Percentiles rank a stretch among this genome's conserved stretches.
Evolutionary conservation across 1,284 basidiomycete species (phyloP).

Genomic region (Sphagnurus paluster): DNA sequence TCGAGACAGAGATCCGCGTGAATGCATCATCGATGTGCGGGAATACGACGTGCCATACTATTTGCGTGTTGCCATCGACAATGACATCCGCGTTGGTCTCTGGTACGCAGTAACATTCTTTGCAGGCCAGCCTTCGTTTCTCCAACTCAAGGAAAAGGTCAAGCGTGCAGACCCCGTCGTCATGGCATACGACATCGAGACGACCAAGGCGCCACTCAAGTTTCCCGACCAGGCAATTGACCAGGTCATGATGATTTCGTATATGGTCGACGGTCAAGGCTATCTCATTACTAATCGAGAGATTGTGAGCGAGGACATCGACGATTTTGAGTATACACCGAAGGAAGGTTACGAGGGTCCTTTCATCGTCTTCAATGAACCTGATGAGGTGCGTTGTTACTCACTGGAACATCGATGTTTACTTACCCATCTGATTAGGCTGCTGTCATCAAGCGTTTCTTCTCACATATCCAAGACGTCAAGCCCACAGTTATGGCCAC

Average conservation of each 20-base stretch:
- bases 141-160: constrained; percentile 79
- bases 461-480: constrained; percentile 90
- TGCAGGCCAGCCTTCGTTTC: constrained; percentile 80
- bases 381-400: constrained; percentile 71
- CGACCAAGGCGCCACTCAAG: constrained; percentile 97
- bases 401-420: neutral
- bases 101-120: constrained; percentile 93
- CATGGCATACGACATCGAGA: constrained; percentile 99
- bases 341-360: constrained; percentile 98
- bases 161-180: constrained; percentile 99
- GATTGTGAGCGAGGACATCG: constrained; percentile 96
- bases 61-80: constrained; percentile 97
- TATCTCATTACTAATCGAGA: constrained; percentile 98
- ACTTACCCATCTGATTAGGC: constrained; percentile 42
- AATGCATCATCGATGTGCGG: constrained; percentile 91
- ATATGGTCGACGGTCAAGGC: constrained; percentile 96
- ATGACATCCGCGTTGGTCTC: constrained; percentile 94
- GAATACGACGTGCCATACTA: constrained; percentile 99
- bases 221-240: constrained; percentile 96
- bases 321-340: constrained; percentile 98
- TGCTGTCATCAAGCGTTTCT: constrained; percentile 84
- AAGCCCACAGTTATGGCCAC: constrained; percentile 98
- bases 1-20: constrained; percentile 78
- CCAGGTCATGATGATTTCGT: constrained; percentile 99
- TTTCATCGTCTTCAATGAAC: constrained; percentile 95